Conservation (phyloP, 345 rosid species). For the Dipteronia sinensis region DNA sequence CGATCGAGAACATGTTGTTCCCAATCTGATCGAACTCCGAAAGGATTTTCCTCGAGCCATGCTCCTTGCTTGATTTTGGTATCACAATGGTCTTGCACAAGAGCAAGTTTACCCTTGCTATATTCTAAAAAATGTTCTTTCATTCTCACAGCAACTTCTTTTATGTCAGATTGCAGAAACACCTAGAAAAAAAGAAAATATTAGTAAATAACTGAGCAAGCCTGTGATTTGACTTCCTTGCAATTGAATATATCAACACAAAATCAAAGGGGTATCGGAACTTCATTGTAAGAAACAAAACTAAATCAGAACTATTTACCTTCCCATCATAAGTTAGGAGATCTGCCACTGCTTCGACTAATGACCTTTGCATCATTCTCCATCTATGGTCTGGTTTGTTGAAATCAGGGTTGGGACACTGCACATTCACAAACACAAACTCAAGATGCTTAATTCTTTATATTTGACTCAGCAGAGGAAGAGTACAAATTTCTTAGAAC, state of each 20-base stretch:
- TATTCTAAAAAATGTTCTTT: constrained; percentile 51
- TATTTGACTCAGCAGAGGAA: constrained; percentile 1
- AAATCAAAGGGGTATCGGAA: neutral
- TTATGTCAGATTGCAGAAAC: constrained; percentile 67
- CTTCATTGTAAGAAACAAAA: neutral
- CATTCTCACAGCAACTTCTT: constrained; percentile 57
- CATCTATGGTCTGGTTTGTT: constrained; percentile 60
- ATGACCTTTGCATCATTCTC: constrained; percentile 67
- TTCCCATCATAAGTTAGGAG: constrained; percentile 56
- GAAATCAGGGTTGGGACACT: constrained; percentile 84
- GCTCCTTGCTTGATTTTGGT: constrained; percentile 18
- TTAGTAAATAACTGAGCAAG: constrained; percentile 4
- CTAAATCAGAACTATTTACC: constrained; percentile 33
- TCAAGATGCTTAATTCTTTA: neutral
- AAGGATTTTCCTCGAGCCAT: constrained; percentile 66
- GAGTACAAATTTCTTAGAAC: neutral
- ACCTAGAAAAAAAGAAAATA: constrained; percentile 36
- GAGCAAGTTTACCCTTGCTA: constrained; percentile 47
- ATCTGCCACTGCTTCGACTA: constrained; percentile 63
- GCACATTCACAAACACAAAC: constrained; percentile 1
- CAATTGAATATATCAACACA: neutral
- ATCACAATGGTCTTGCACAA: constrained; percentile 24
- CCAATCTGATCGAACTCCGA: constrained; percentile 71
- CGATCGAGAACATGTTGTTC: constrained; percentile 62
- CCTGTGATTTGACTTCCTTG: neutral